These are phyloP conservation scores for Xylaria sp. DNA, from an alignment of 2,329 filamentous ascomycete species.

Conservation along the genomic window DNA sequence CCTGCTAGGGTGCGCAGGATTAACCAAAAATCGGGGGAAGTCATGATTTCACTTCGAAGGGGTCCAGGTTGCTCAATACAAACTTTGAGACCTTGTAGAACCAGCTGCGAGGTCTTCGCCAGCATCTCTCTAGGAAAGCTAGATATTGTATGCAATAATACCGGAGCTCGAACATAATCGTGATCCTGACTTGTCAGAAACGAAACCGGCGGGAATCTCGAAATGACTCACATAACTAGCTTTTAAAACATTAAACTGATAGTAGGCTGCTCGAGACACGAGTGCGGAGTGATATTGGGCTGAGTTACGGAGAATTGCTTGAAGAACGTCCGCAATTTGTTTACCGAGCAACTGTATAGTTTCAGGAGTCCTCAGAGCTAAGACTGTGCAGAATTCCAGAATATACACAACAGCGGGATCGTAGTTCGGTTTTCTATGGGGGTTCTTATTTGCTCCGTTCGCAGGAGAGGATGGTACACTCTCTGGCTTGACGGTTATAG, in stretches of 20 bases:
- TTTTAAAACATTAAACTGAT: conserved; percentile 83
- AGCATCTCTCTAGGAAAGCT: conserved; percentile 83
- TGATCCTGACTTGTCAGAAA: conserved; percentile 70
- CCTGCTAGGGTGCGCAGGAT: conserved; percentile 81
- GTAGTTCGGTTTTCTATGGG: conserved; percentile 71
- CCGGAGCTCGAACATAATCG: conserved; percentile 90
- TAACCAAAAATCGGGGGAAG: conserved; percentile 96
- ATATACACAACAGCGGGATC: conserved; percentile 89
- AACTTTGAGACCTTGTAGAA: conserved; percentile 80
- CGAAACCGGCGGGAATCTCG: background rate
- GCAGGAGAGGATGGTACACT: conserved; percentile 70
- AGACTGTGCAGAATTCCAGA: conserved; percentile 87
- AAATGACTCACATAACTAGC: conserved; percentile 79
- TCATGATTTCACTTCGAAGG: conserved; percentile 91
- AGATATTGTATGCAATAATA: conserved; percentile 90
- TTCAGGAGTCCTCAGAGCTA: conserved; percentile 79
- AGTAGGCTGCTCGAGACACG: conserved; percentile 85
- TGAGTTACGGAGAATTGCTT: conserved; percentile 83
- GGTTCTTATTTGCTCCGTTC: conserved; percentile 69
- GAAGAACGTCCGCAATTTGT: conserved; percentile 81
- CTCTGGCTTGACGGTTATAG: conserved; percentile 93
- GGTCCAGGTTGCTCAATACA: conserved; percentile 83
- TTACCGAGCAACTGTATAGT: conserved; percentile 81
- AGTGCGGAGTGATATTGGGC: conserved; percentile 83
- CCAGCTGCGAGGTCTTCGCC: conserved; percentile 77